Base-by-base conservation (phyloP, 2,329 filamentous ascomycete genomes). In the Ascochyta clinopodiicola region DNA sequence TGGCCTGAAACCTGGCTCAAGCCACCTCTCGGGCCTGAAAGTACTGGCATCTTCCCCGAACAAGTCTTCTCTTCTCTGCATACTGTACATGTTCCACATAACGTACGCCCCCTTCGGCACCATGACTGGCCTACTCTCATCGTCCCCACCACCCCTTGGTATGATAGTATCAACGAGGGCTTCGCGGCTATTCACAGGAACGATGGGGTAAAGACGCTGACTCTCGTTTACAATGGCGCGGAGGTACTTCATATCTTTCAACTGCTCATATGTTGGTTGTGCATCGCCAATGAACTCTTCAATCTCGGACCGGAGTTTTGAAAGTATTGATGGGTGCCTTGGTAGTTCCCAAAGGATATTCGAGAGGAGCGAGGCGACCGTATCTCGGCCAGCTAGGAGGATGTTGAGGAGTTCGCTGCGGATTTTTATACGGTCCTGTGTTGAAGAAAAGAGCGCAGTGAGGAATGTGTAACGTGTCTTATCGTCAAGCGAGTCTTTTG, bases 271-370 rank as follows among this genome's bases (percentile, higher is more conserved):
- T 2, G 65, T 64, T 5, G 68, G 69, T 2, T 21, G 10, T 2
- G 43, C 53, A 27, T 48, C 44, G 17, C 60, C 61, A 5, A 96
- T 82, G 0, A 80, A 79, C 1, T 81, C 32, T 15, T 49, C 38
- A 21, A 73, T 58, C 73, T 74, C 79, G 9, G 61, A 53, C 17
- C 79, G 51, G 61, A 77, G 61, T 54, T 70, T 39, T 48, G 61
- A 25, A 64, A 71, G 49, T 51, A 73, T 57, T 6, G 60, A 56
- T 6, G 76, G 72, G 44, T 76, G 73, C 2, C 75, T 70, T 7
- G 75, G 70, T 45, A 76, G 61, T 7, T 77, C 61, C 34, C 66
- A 71, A 51, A 78, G 62, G 38, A 75, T 39, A 61, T 75, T 73
- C 5, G 59, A 61, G 12, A 76, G 59, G 4, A 70, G 64, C 1